Evolutionary conservation across 441 rosid species (phyloP).

Genomic region (Capsella rubella): DNA sequence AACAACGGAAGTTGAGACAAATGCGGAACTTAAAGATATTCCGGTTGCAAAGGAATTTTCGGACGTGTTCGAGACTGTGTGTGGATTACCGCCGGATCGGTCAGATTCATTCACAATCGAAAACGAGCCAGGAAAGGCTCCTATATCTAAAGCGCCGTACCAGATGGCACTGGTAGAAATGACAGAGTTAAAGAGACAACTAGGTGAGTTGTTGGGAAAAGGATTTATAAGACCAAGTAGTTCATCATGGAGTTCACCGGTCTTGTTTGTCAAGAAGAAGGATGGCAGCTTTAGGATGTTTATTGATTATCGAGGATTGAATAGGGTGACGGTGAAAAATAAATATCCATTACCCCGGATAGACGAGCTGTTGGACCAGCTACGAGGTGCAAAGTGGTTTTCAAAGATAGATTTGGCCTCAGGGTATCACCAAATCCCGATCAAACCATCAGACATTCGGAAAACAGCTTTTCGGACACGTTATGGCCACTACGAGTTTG

Average conservation of each 20-base stretch:
- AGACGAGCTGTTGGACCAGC: no score
- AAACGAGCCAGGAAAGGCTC: accelerated
- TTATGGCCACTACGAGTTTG: not conserved
- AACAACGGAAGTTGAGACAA: not conserved
- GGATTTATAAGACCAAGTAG: not conserved
- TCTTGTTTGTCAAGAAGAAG: not conserved
- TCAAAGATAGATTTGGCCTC: not conserved
- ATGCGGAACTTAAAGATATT: not conserved
- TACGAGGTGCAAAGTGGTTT: no score
- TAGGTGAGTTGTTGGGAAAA: not conserved
- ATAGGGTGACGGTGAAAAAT: no score
- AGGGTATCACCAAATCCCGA: not conserved
- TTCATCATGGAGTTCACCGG: not conserved
- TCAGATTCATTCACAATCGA: not conserved
- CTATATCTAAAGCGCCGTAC: not conserved
- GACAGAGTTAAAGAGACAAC: not conserved
- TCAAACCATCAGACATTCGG: not conserved
- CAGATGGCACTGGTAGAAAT: not conserved
- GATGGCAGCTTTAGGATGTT: not conserved
- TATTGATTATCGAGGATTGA: no score
- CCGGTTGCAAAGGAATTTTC: accelerated
- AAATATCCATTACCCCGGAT: no score
- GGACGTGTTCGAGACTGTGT: no score
- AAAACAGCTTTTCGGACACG: not conserved
- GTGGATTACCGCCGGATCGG: not conserved